Percentiles rank a stretch among this genome's conserved stretches.
Evolutionary conservation across 305 asterid genomes (phyloP).

Genomic region (Fraxinus paxiana): DNA sequence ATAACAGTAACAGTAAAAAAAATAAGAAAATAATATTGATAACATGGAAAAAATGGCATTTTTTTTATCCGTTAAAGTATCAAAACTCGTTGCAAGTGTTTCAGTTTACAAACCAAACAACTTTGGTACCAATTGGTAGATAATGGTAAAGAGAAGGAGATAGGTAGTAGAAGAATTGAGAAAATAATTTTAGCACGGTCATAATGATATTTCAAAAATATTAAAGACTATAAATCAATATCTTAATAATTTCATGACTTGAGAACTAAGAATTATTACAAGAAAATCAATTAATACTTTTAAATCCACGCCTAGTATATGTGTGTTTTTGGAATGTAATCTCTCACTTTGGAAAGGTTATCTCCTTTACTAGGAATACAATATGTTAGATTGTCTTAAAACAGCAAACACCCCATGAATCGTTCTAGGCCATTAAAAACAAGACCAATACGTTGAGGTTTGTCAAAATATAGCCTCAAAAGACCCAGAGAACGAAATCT

Average conservation of each 20-base stretch:
- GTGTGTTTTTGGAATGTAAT: not conserved
- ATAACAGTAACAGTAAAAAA: not conserved
- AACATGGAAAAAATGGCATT: not conserved
- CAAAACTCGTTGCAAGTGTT: not conserved
- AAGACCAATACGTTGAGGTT: not conserved
- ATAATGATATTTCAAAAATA: not conserved
- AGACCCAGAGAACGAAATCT: not conserved
- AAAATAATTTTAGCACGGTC: not conserved
- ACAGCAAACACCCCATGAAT: not conserved
- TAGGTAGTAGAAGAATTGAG: not conserved
- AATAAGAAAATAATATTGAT: not conserved
- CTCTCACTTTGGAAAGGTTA: not conserved
- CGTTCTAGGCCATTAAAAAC: not conserved
- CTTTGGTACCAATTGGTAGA: not conserved
- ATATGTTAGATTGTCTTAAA: not conserved
- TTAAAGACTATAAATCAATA: not conserved
- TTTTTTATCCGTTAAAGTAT: not conserved
- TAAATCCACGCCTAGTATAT: not conserved
- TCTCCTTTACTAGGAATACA: not conserved
- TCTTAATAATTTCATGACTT: not conserved
- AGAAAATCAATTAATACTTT: not conserved
- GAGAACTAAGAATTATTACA: not conserved
- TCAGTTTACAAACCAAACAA: not conserved
- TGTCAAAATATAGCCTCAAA: not conserved
- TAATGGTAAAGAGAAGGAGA: not conserved